Conservation (phyloP, 2,329 filamentous ascomycete genomes). For the Xylaria arbuscula region DNA sequence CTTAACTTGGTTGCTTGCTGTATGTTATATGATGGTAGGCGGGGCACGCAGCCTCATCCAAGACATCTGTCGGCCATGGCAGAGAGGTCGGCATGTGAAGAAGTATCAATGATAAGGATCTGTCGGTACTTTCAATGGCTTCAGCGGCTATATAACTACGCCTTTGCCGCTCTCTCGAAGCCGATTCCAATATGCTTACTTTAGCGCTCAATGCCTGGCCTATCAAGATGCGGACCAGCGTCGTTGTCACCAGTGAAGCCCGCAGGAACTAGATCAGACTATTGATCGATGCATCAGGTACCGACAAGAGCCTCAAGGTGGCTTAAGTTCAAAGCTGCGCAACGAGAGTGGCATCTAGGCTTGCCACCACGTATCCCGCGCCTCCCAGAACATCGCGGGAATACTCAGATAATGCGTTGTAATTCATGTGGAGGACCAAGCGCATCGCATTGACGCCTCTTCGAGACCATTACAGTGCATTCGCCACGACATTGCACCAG, state of each 20-base stretch:
- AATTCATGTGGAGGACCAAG: constrained; percentile 10
- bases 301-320: constrained; percentile 27
- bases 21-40: constrained; percentile 14
- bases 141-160: constrained; percentile 12
- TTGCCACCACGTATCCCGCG: background rate
- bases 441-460: background rate
- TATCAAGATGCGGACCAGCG: constrained; percentile 13
- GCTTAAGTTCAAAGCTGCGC: constrained; percentile 14
- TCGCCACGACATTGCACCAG: background rate
- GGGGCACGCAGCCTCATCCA: constrained; percentile 28
- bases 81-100: background rate
- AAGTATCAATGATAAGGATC: background rate
- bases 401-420: background rate
- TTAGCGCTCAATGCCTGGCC: constrained; percentile 22
- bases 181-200: constrained; percentile 15
- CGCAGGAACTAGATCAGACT: constrained; percentile 11
- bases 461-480: constrained; percentile 2
- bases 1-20: constrained; percentile 19
- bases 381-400: background rate
- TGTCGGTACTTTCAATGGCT: constrained; percentile 6
- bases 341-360: background rate
- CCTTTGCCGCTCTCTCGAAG: constrained; percentile 19
- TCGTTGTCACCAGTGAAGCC: constrained; percentile 17
- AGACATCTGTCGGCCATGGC: background rate
- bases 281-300: constrained; percentile 26